phyloP scores from a whole-genome alignment of 805 yeast genomes.

The Wickerhamiella bombiphila region DNA sequence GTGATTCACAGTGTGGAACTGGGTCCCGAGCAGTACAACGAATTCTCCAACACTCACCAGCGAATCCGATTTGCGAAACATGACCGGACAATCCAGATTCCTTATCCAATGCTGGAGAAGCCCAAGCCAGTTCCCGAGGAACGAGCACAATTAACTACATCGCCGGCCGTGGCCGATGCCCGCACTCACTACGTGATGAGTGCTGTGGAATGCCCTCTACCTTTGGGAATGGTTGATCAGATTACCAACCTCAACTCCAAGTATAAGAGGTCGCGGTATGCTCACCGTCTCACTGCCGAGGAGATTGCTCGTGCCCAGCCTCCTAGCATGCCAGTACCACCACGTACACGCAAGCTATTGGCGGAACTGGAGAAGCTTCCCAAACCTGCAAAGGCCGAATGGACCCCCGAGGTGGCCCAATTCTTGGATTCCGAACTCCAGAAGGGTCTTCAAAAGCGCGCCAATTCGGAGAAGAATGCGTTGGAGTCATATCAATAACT shows the following conservation, averaged over 20 bases:
- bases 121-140: conserved; percentile 18
- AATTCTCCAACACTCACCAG: conserved; percentile 52
- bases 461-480: conserved; percentile 8
- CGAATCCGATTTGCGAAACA: conserved; percentile 67
- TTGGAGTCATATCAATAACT: conserved; percentile 3
- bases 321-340: conserved; percentile 66
- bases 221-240: conserved; percentile 46
- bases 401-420: conserved; percentile 41
- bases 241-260: conserved; percentile 67
- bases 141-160: conserved; percentile 39
- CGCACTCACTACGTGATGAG: conserved; percentile 64
- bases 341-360: conserved; percentile 30
- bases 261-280: conserved; percentile 34
- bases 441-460: conserved; percentile 15
- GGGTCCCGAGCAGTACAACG: conserved; percentile 59
- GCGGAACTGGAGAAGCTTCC: conserved; percentile 20
- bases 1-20: conserved; percentile 64
- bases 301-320: conserved; percentile 50
- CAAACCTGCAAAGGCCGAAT: conserved; percentile 23
- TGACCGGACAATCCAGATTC: conserved; percentile 55
- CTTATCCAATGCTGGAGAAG: conserved; percentile 72
- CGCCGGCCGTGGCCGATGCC: conserved; percentile 41
- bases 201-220: conserved; percentile 52
- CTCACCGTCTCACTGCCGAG: conserved; percentile 41
- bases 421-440: conserved; percentile 31